Evolutionary conservation across 805 yeast genomes (phyloP).

Genomic region (Sugiyamaella valdiviana): DNA sequence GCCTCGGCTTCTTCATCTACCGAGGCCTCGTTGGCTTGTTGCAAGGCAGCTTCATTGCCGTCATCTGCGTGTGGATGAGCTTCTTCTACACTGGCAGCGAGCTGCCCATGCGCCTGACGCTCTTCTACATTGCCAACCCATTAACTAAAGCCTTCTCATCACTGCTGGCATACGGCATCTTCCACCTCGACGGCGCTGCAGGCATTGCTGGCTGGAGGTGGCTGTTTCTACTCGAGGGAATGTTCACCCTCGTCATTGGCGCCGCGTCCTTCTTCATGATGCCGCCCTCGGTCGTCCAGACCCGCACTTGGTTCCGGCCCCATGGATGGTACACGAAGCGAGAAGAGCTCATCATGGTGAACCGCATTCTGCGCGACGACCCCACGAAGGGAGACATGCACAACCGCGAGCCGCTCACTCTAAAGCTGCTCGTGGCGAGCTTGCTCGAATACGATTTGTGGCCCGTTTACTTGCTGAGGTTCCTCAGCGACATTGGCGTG

Average conservation of each 20-base stretch:
- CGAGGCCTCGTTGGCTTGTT: conserved; percentile 49
- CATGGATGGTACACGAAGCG: conserved; percentile 50
- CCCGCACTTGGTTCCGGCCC: conserved; percentile 39
- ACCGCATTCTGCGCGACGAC: conserved; percentile 55
- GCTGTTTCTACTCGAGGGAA: conserved; percentile 57
- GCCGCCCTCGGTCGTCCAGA: conserved; percentile 49
- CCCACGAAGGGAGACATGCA: conserved; percentile 61
- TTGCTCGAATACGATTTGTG: conserved; percentile 46
- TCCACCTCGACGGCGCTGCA: conserved; percentile 41
- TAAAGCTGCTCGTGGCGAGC: conserved; percentile 36
- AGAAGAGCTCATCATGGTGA: conserved; percentile 53
- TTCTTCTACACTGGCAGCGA: conserved; percentile 57
- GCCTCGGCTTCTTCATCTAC: conserved; percentile 41
- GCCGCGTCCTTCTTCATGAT: conserved; percentile 38
- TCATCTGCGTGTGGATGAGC: conserved; percentile 51
- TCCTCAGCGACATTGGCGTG: conserved; percentile 37
- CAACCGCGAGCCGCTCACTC: conserved; percentile 48
- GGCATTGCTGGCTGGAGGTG: conserved; percentile 54
- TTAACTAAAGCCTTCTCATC: conserved; percentile 39
- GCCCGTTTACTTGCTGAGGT: conserved; percentile 47
- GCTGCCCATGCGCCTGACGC: conserved; percentile 48
- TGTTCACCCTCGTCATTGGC: conserved; percentile 47
- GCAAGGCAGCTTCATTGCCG: conserved; percentile 63
- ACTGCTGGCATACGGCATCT: conserved; percentile 45
- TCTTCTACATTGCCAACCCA: conserved; percentile 50